These are phyloP conservation scores for Candida odintsovae DNA, from an alignment of 805 yeast species.

Conservation along the genomic window DNA sequence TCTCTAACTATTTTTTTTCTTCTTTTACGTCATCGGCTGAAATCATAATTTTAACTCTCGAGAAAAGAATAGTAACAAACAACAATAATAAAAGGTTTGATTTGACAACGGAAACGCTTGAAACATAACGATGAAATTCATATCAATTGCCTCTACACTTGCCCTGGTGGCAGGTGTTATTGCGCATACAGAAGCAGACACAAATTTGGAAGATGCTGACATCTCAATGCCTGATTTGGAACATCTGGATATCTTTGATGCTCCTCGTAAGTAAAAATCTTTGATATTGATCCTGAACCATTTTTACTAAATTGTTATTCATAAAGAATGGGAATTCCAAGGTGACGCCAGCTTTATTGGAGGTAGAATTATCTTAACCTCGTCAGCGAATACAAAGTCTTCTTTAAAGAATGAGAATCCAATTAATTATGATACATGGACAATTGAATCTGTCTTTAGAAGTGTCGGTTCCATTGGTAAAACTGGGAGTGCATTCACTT, in stretches of 20 bases:
- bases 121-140: background rate
- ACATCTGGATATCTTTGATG: conserved; percentile 20
- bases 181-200: conserved; percentile 21
- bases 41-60: too few relatives aligned
- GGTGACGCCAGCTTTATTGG: conserved; percentile 38
- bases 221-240: conserved; percentile 36
- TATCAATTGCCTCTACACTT: background rate
- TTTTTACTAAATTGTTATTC: too few relatives aligned
- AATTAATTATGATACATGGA: conserved; percentile 36
- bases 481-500: conserved; percentile 51
- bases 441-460: conserved; percentile 59
- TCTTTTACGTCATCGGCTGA: too few relatives aligned
- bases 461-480: conserved; percentile 46
- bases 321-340: conserved; percentile 31
- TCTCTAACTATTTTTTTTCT: too few relatives aligned
- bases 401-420: conserved; percentile 37
- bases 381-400: conserved; percentile 35
- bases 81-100: background rate
- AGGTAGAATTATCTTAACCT: conserved; percentile 51
- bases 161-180: background rate
- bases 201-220: conserved; percentile 21
- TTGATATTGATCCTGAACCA: too few relatives aligned
- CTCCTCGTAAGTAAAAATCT: background rate
- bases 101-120: background rate
- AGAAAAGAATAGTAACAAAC: background rate